Percentiles rank a stretch among this genome's conserved stretches.
phyloP scores from a whole-genome alignment of 305 asterid species.

The Fraxinus xanthoxyloides region DNA sequence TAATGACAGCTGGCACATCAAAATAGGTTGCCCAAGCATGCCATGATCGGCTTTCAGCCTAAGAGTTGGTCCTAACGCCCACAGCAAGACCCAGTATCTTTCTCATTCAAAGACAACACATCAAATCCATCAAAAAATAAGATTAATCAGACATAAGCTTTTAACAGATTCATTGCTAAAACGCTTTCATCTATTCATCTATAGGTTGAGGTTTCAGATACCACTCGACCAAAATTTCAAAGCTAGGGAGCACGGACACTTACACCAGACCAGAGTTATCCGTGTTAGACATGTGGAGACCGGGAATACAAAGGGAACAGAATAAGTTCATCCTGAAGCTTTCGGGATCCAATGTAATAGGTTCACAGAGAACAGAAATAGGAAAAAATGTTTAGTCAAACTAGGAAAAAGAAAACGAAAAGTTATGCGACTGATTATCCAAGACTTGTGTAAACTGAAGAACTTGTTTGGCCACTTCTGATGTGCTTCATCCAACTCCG shows the following conservation, averaged over 20 bases:
- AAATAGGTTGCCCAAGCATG: neutral
- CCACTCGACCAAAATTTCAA: neutral
- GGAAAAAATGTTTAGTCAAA: neutral
- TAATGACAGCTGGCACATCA: neutral
- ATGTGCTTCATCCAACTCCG: neutral
- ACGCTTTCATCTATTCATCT: constrained; percentile 7
- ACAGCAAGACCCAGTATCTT: neutral
- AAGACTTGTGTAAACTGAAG: neutral
- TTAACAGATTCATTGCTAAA: neutral
- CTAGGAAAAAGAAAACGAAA: neutral
- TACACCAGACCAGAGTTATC: neutral
- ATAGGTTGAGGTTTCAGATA: neutral
- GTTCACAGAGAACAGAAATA: neutral
- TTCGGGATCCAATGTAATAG: neutral
- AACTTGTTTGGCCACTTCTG: neutral
- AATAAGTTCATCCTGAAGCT: neutral
- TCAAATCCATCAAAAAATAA: neutral
- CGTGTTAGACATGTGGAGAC: neutral
- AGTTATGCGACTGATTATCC: neutral
- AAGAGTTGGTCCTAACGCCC: neutral
- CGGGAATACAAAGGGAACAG: neutral
- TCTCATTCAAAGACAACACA: neutral
- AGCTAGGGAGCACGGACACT: neutral
- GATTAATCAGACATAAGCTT: neutral
- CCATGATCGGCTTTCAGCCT: neutral